Evolutionary conservation across 768 basidiomycete genomes (phyloP).

Genomic region (Zangia roseola): DNA sequence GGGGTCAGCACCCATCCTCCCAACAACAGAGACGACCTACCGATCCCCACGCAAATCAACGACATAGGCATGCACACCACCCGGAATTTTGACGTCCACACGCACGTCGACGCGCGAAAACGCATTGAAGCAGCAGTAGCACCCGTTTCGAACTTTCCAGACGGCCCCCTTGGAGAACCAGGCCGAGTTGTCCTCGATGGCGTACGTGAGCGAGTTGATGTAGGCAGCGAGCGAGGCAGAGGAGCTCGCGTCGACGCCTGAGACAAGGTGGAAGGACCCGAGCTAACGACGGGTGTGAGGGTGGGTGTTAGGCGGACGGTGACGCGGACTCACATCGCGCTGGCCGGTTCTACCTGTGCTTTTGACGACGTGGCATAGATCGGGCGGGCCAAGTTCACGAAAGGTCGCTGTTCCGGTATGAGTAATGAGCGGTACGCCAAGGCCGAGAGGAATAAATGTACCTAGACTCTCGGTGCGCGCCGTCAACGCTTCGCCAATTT

Average conservation of each 20-base stretch:
- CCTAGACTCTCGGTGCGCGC: slow-evolving; percentile 91
- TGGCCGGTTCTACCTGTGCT: slow-evolving; percentile 79
- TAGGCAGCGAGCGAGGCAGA: slow-evolving; percentile 97
- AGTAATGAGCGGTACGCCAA: not conserved
- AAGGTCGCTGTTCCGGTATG: slow-evolving; percentile 70
- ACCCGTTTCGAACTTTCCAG: slow-evolving; percentile 93
- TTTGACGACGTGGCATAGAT: slow-evolving; percentile 94
- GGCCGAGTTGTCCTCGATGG: slow-evolving; percentile 84
- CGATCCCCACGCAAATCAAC: slow-evolving; percentile 93
- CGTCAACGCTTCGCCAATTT: slow-evolving; percentile 85
- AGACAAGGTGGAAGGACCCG: slow-evolving; percentile 96
- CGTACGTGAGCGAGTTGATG: slow-evolving; percentile 96
- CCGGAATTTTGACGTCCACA: slow-evolving; percentile 98
- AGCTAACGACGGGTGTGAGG: slow-evolving; percentile 46
- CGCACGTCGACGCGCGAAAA: slow-evolving; percentile 96
- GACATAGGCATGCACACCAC: slow-evolving; percentile 92
- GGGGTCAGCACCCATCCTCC: not conserved
- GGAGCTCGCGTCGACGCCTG: slow-evolving; percentile 98
- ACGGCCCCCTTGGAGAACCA: slow-evolving; percentile 87
- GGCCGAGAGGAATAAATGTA: slow-evolving; percentile 39
- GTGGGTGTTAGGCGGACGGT: not conserved
- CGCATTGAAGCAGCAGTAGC: slow-evolving; percentile 97
- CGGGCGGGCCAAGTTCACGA: slow-evolving; percentile 95
- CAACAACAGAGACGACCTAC: slow-evolving; percentile 38
- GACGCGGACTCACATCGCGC: slow-evolving; percentile 68